These are phyloP conservation scores for Pleurotus ostreatus DNA, from an alignment of 768 basidiomycete genomes.

Conservation along the genomic window DNA sequence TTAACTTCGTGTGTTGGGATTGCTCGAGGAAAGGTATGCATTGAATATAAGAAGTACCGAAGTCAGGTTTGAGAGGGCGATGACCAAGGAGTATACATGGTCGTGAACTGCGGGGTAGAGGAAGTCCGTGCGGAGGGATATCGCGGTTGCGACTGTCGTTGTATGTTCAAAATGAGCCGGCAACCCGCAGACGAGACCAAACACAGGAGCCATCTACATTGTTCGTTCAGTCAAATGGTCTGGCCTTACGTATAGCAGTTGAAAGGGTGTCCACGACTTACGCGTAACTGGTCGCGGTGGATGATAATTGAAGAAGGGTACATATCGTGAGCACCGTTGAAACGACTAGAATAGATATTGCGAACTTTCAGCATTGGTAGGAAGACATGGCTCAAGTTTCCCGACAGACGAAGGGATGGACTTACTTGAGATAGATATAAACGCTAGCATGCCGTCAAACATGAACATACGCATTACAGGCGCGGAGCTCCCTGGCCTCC, in stretches of 20 bases:
- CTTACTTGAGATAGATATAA: conserved; percentile 9
- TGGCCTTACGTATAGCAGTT: not conserved
- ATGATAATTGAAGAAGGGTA: conserved; percentile 3
- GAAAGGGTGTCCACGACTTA: not conserved
- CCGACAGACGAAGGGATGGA: not conserved
- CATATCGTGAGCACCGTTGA: conserved; percentile 9
- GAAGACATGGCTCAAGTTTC: not conserved
- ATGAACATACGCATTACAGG: conserved; percentile 11
- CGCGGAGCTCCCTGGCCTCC: not conserved
- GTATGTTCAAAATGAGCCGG: conserved; percentile 14
- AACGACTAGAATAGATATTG: conserved; percentile 2
- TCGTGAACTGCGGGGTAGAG: conserved; percentile 10
- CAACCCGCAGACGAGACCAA: conserved; percentile 12
- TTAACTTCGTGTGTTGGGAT: too few relatives aligned
- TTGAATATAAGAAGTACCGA: too few relatives aligned
- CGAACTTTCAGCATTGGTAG: too few relatives aligned
- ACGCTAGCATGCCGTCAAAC: conserved; percentile 14
- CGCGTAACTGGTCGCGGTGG: conserved; percentile 9
- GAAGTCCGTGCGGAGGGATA: not conserved
- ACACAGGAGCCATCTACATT: conserved; percentile 10
- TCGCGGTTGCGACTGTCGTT: conserved; percentile 7
- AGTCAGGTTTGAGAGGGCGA: not conserved
- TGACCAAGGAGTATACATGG: conserved; percentile 2
- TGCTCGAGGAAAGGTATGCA: too few relatives aligned
- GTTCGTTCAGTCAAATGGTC: not conserved